phyloP scores from a whole-genome alignment of 345 rosid species.

The Melaleuca alternifolia region DNA sequence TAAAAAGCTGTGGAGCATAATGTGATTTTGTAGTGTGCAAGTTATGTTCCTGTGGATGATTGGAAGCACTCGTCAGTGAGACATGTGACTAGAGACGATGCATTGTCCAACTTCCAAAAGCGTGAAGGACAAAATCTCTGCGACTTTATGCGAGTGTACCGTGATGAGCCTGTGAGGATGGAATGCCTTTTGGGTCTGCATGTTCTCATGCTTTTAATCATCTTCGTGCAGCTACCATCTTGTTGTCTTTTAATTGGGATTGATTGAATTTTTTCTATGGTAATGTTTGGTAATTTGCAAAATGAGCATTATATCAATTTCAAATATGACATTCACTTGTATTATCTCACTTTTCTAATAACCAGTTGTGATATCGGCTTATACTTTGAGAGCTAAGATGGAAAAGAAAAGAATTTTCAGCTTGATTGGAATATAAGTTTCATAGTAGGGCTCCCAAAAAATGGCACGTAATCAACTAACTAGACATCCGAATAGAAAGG shows the following conservation, averaged over 20 bases:
- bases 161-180: slow-evolving; percentile 14
- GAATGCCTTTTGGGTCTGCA: slow-evolving; percentile 14
- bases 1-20: background rate
- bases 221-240: background rate
- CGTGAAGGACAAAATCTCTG: background rate
- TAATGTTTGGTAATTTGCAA: background rate
- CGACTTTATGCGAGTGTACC: slow-evolving; percentile 14
- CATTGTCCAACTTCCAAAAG: background rate
- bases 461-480: background rate
- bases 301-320: background rate
- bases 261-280: background rate
- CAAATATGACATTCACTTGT: background rate
- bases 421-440: background rate
- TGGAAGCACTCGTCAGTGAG: background rate
- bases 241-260: background rate
- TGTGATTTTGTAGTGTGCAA: background rate
- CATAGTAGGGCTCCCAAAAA: background rate
- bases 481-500: background rate
- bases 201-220: slow-evolving; percentile 3
- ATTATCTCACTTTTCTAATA: background rate
- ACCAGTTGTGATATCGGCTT: background rate
- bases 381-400: background rate
- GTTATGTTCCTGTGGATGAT: background rate
- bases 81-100: background rate
- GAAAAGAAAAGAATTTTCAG: background rate